phyloP scores from a whole-genome alignment of 2,329 filamentous ascomycete species.

The Ophiostoma ips region DNA sequence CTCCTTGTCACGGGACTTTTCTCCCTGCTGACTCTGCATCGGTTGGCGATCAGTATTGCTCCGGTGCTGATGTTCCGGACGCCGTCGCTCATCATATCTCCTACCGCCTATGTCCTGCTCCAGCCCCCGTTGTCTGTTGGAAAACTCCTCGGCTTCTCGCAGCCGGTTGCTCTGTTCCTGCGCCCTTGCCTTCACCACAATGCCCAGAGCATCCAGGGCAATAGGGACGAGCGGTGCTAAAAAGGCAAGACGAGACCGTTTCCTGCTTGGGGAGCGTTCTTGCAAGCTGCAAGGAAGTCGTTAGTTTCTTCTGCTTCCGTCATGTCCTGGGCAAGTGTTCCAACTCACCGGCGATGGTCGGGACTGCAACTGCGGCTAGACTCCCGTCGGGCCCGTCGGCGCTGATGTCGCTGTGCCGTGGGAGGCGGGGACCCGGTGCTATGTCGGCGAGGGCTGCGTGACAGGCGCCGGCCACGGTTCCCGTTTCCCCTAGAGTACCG shows the following conservation, averaged over 20 bases:
- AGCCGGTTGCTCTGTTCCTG: background rate
- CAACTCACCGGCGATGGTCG: slow-evolving; percentile 1
- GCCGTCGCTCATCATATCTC: background rate
- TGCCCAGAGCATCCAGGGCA: slow-evolving; percentile 3
- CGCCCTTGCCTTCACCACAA: background rate
- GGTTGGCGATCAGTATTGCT: background rate
- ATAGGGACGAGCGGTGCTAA: slow-evolving; percentile 5
- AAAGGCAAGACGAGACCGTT: slow-evolving; percentile 1
- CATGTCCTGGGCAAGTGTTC: too few species aligned
- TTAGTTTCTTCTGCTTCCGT: background rate
- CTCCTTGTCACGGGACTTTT: background rate
- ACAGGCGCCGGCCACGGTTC: background rate
- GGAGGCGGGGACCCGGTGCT: background rate
- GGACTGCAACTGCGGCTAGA: slow-evolving; percentile 3
- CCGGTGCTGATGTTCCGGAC: background rate
- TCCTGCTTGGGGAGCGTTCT: background rate
- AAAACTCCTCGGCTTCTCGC: background rate
- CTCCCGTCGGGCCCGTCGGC: slow-evolving; percentile 4
- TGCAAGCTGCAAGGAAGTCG: background rate
- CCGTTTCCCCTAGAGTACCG: background rate
- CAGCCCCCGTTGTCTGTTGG: background rate
- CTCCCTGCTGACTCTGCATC: background rate
- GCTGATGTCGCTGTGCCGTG: background rate
- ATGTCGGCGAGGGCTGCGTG: background rate
- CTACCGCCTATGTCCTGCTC: background rate